Base-by-base conservation (phyloP, 2,329 filamentous ascomycete species). In the Trichoderma sp. region DNA sequence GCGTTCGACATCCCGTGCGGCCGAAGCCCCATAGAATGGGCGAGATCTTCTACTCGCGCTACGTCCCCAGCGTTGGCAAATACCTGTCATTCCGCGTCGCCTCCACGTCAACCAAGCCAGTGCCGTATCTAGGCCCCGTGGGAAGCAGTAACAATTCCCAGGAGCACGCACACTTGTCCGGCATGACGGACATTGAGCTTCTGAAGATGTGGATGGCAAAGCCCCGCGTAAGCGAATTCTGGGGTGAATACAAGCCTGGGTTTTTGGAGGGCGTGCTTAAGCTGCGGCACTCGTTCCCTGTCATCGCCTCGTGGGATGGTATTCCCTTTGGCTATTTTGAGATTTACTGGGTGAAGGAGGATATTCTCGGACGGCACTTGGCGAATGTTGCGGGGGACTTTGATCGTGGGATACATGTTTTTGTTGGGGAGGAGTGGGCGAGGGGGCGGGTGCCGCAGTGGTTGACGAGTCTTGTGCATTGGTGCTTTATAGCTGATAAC, bases 331-430 rank as follows among this genome's bases (percentile, higher is more conserved):
- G 94, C 0, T 99, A 97, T 80, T 98, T 99, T 79, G 96, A 99
- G 83, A 88, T 99, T 39, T 99, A 99, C 83, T 99, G 96, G 95
- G 94, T 96, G 4, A 97, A 97, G 78, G 96, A 99, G 79, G 96
- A 98, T 78, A 83, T 85, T 0, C 80, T 99, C 1, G 94, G 93
- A 0, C 87, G 86, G 62, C 86, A 93, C 74, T 81, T 97, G 4
- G 86, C 90, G 0, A 86, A 86, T 26, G 86, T 88, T 4, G 89
- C 90, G 0, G 88, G 88, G 8, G 93, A 97, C 76, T 98, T 92
- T 81, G 95, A 98, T 76, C 86, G 96, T 7, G 96, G 96, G 0
- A 83, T 98, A 20, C 96, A 99, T 78, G 90, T 96, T 13, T 84
- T 99, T 50, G 88, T 99, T 4, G 96, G 96, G 1, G 96, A 98